A percentile compares a stretch with the other conserved stretches of the same genome.
These are phyloP conservation scores for Penium margaritaceum DNA, from an alignment of 139 green algal genomes.

Conservation along the genomic window DNA sequence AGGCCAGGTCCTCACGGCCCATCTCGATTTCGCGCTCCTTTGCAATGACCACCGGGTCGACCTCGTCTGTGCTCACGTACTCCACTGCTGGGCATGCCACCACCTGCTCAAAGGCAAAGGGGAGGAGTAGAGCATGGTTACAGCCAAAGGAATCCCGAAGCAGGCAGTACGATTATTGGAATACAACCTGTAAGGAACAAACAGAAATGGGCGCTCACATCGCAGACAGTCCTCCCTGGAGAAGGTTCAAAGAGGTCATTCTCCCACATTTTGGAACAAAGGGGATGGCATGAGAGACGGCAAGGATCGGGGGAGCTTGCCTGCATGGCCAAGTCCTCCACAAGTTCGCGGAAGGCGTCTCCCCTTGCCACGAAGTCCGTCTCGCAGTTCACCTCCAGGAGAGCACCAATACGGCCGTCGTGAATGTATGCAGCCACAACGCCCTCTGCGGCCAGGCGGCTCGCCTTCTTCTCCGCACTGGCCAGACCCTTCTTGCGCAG, in stretches of 20 bases:
- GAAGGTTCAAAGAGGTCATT: no score
- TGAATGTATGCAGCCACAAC: slow-evolving; percentile 84
- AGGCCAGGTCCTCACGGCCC: slow-evolving; percentile 83
- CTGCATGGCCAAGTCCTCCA: slow-evolving; percentile 64
- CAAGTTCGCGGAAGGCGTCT: slow-evolving; percentile 83
- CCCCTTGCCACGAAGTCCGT: slow-evolving; percentile 91
- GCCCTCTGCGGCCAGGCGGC: slow-evolving; percentile 79
- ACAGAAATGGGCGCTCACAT: no score
- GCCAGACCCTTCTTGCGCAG: slow-evolving; percentile 92
- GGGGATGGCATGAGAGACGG: no score
- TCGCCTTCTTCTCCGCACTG: slow-evolving; percentile 92
- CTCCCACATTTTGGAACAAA: no score
- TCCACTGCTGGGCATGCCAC: slow-evolving; percentile 38
- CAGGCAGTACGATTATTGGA: no score
- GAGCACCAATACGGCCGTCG: slow-evolving; percentile 60
- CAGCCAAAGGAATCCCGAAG: no score
- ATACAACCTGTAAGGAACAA: no score
- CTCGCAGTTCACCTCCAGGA: slow-evolving; percentile 84
- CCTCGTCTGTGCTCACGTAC: slow-evolving; percentile 66
- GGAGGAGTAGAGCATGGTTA: no score
- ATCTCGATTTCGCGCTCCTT: slow-evolving; percentile 86
- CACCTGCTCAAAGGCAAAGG: no score
- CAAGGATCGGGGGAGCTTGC: no score
- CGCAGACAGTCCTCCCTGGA: no score
- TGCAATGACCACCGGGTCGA: slow-evolving; percentile 67